Conservation (phyloP, 1,284 basidiomycete genomes). For the Heterobasidion parviporum region DNA sequence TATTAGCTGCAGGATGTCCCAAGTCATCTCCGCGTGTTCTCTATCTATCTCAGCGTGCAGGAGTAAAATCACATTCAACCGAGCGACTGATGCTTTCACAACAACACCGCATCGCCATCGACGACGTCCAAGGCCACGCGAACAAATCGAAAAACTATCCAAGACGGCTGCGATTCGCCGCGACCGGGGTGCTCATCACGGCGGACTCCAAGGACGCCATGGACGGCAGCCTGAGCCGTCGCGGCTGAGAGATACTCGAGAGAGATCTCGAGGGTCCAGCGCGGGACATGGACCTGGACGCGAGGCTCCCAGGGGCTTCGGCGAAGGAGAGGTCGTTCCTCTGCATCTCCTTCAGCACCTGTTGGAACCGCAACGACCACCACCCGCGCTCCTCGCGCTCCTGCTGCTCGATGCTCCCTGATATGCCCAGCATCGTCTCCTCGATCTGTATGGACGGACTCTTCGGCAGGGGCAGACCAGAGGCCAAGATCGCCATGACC, state of each 20-base stretch:
- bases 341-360: conserved; percentile 46
- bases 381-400: conserved; percentile 72
- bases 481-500: conserved; percentile 43
- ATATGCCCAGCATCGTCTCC: conserved; percentile 19
- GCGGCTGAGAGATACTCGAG: conserved; percentile 3
- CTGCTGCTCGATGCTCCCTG: conserved; percentile 22
- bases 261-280: conserved; percentile 2
- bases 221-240: conserved; percentile 7
- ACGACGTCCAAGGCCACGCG: too few species aligned
- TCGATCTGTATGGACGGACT: conserved; percentile 54
- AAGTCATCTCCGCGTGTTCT: too few species aligned
- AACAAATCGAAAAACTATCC: not conserved
- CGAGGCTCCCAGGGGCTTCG: conserved; percentile 2
- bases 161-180: not conserved
- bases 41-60: too few species aligned
- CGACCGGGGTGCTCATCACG: not conserved
- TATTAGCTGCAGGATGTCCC: too few species aligned
- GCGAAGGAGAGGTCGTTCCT: not conserved
- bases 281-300: conserved; percentile 1
- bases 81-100: too few species aligned
- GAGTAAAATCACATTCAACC: too few species aligned
- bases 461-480: conserved; percentile 58
- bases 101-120: too few species aligned
- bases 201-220: conserved; percentile 9
- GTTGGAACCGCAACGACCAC: conserved; percentile 70